These are phyloP conservation scores for Colletotrichum graminicola DNA, from an alignment of 2,329 filamentous ascomycete species.

Conservation along the genomic window DNA sequence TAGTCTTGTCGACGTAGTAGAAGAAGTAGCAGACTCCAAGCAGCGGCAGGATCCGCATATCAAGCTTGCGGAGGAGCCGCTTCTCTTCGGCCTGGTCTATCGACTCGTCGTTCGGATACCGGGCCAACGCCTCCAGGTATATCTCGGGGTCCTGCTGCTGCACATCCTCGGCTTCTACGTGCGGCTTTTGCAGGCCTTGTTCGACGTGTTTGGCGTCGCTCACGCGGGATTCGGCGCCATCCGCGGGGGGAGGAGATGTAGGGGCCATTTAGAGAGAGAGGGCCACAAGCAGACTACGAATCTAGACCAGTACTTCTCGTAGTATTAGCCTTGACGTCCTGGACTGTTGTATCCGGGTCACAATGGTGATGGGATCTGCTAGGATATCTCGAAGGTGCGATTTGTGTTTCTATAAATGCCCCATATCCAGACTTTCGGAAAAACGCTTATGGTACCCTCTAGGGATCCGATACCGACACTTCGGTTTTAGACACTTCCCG, in stretches of 20 bases:
- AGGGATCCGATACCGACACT: background rate
- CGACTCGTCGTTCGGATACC: constrained; percentile 53
- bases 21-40: constrained; percentile 58
- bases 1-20: constrained; percentile 51
- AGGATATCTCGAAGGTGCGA: background rate
- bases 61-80: constrained; percentile 53
- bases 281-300: background rate
- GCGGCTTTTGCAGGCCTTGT: constrained; percentile 39
- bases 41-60: constrained; percentile 53
- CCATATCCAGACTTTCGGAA: background rate
- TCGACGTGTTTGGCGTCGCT: constrained; percentile 43
- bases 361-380: background rate
- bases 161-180: constrained; percentile 35
- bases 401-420: constrained; percentile 6
- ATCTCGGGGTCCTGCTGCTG: constrained; percentile 47
- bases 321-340: background rate
- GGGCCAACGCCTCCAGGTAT: constrained; percentile 52
- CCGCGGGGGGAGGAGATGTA: background rate
- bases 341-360: background rate
- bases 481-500: constrained; percentile 28
- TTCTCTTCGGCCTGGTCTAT: constrained; percentile 52
- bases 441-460: constrained; percentile 10
- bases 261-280: constrained; percentile 3
- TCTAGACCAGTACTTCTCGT: background rate
- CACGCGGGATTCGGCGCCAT: constrained; percentile 8